Evolutionary conservation across 2,329 filamentous ascomycete genomes (phyloP).

Genomic region (Dactylonectria macrodidyma): DNA sequence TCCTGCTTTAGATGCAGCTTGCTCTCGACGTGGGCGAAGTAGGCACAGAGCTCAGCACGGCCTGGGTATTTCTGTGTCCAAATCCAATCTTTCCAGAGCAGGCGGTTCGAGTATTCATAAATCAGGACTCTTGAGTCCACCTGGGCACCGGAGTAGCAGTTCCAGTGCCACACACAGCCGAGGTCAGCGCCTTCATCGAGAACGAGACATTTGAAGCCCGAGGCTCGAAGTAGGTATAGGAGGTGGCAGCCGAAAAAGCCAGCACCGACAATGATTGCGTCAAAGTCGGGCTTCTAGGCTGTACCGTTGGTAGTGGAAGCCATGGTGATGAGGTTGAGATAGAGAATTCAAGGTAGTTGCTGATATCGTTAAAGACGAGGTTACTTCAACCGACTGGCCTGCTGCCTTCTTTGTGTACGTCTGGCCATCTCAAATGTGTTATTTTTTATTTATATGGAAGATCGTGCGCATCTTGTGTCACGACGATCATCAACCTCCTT

Average conservation of each 20-base stretch:
- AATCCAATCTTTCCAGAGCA: conserved; percentile 58
- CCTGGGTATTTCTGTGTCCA: conserved; percentile 54
- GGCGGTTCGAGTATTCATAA: conserved; percentile 45
- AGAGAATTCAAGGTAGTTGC: no score
- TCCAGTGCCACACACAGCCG: conserved; percentile 41
- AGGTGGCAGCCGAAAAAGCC: conserved; percentile 32
- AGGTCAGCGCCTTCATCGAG: conserved; percentile 21
- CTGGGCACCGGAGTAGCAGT: conserved; percentile 52
- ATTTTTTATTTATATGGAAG: no score
- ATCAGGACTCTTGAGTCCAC: conserved; percentile 48
- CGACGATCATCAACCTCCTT: no score
- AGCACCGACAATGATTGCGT: conserved; percentile 26
- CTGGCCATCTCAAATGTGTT: no score
- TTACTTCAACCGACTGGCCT: no score
- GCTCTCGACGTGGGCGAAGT: conserved; percentile 60
- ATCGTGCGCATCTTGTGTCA: no score
- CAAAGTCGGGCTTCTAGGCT: background rate
- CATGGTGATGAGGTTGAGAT: no score
- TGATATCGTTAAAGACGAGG: no score
- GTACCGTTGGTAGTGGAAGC: no score
- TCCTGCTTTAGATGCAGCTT: conserved; percentile 58
- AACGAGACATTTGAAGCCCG: conserved; percentile 19
- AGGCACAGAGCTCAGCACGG: conserved; percentile 56
- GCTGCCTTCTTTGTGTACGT: no score
- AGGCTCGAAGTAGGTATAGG: conserved; percentile 19